phyloP scores from a whole-genome alignment of 495 filamentous ascomycete genomes.

The Penicillium turbatum region DNA sequence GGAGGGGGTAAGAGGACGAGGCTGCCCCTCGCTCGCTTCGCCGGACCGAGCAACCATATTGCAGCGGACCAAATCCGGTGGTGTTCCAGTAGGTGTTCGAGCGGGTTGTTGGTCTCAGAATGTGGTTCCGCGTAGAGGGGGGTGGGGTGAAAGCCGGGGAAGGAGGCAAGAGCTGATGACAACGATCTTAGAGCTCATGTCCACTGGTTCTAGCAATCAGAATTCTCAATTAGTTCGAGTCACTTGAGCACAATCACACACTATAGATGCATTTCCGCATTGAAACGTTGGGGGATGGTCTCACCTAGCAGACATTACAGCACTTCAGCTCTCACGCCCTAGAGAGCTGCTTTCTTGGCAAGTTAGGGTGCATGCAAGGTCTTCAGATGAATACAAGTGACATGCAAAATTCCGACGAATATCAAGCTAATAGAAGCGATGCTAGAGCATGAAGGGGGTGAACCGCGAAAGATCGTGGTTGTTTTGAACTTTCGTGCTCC shows the following conservation, averaged over 20 bases:
- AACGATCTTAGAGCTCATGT: slow-evolving; percentile 37
- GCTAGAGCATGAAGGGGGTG: slow-evolving; percentile 4
- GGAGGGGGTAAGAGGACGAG: slow-evolving; percentile 33
- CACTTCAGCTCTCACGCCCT: slow-evolving; percentile 28
- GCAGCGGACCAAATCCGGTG: slow-evolving; percentile 3
- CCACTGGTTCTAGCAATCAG: slow-evolving; percentile 24
- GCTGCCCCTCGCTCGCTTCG: slow-evolving; percentile 37
- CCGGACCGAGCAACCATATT: slow-evolving; percentile 41
- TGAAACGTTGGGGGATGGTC: slow-evolving; percentile 16
- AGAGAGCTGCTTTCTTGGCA: slow-evolving; percentile 21
- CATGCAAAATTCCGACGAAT: neutral
- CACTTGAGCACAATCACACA: slow-evolving; percentile 12
- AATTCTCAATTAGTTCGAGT: slow-evolving; percentile 15
- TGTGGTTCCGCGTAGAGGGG: slow-evolving; percentile 25
- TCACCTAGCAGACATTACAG: slow-evolving; percentile 32
- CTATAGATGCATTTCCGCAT: slow-evolving; percentile 2
- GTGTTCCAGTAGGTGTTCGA: slow-evolving; percentile 5
- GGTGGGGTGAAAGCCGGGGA: slow-evolving; percentile 23
- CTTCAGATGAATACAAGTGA: neutral
- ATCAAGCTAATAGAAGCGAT: neutral
- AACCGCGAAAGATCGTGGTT: slow-evolving; percentile 21
- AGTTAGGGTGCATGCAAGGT: slow-evolving; percentile 16
- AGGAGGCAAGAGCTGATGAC: slow-evolving; percentile 37
- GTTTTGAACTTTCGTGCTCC: slow-evolving; percentile 45
- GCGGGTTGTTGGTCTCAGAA: slow-evolving; percentile 19